Conservation (phyloP, 2,329 filamentous ascomycete genomes). For the Stachybotrys elegans region DNA sequence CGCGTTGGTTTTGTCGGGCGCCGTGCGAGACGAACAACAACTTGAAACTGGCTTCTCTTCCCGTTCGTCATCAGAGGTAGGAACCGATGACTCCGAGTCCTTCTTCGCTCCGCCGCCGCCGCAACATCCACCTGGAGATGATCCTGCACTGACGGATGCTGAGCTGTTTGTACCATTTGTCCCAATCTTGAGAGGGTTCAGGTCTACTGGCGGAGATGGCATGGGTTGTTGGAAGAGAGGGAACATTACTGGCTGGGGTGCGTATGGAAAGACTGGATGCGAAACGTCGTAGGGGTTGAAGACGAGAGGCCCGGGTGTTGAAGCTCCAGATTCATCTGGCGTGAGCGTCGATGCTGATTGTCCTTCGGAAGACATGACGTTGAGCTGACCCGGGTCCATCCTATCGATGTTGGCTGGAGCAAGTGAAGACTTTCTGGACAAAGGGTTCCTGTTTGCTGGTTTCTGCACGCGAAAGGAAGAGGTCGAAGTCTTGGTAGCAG, state of each 20-base stretch:
- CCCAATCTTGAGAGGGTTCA: conserved; percentile 12
- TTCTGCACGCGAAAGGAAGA: conserved; percentile 43
- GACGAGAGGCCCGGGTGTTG: conserved; percentile 17
- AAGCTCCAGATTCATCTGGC: conserved; percentile 12
- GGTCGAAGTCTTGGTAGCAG: conserved; percentile 20
- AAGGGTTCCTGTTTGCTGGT: conserved; percentile 25
- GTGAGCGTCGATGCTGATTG: conserved; percentile 15
- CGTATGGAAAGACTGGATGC: conserved; percentile 17
- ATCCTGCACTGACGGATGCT: neutral
- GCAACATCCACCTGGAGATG: conserved; percentile 14
- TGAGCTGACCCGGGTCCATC: conserved; percentile 49
- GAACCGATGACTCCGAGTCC: neutral
- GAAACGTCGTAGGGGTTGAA: conserved; percentile 22
- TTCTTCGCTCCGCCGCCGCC: conserved; percentile 12
- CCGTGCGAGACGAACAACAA: conserved; percentile 32
- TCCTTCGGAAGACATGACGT: conserved; percentile 34
- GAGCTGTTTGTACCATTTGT: conserved; percentile 11
- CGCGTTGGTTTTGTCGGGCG: neutral
- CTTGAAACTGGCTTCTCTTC: conserved; percentile 15
- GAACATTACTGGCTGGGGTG: conserved; percentile 20
- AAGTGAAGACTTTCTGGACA: conserved; percentile 42
- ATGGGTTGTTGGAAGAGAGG: conserved; percentile 27
- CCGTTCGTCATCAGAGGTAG: conserved; percentile 2
- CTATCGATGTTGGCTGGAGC: conserved; percentile 43
- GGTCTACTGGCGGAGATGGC: conserved; percentile 15